phyloP scores from a whole-genome alignment of 169 alveolate genomes.

The Plasmodium inui region DNA sequence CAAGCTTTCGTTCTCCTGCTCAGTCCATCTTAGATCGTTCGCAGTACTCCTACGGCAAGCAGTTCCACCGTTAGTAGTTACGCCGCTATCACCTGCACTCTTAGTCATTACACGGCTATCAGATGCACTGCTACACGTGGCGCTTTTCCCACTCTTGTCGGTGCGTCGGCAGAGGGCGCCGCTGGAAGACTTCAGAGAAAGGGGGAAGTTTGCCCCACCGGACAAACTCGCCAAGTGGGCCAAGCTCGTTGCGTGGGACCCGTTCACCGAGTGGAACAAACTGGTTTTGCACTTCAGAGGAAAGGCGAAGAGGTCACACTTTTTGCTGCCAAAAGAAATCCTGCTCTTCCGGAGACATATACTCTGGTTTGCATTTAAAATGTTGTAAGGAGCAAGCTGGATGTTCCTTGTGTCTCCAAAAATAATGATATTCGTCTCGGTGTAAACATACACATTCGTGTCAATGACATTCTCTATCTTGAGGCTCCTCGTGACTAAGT shows the following conservation, averaged over 20 bases:
- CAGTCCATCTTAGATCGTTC: not conserved
- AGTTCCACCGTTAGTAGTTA: not conserved
- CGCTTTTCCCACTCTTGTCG: not conserved
- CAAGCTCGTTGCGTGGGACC: not conserved
- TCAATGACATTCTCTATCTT: conserved; percentile 63
- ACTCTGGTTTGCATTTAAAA: conserved; percentile 41
- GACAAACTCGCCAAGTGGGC: not conserved
- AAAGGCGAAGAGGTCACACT: conserved; percentile 58
- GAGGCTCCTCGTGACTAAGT: conserved; percentile 47
- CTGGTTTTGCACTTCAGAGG: conserved; percentile 41
- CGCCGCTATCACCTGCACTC: not conserved
- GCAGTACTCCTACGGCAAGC: not conserved
- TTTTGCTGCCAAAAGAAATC: conserved; percentile 12
- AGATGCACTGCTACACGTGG: not conserved
- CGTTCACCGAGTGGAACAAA: not conserved
- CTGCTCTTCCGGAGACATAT: not conserved
- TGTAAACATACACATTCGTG: conserved; percentile 56
- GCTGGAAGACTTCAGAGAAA: not conserved
- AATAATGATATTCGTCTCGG: conserved; percentile 61
- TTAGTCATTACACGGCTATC: not conserved
- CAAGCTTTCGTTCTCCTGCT: not conserved
- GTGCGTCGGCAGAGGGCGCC: not conserved
- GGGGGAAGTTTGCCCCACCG: not conserved
- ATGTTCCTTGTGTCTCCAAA: conserved; percentile 70
- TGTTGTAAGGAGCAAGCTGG: conserved; percentile 59